Base-by-base conservation (phyloP, 208 protist genomes). In the Trypanosoma cruzi region DNA sequence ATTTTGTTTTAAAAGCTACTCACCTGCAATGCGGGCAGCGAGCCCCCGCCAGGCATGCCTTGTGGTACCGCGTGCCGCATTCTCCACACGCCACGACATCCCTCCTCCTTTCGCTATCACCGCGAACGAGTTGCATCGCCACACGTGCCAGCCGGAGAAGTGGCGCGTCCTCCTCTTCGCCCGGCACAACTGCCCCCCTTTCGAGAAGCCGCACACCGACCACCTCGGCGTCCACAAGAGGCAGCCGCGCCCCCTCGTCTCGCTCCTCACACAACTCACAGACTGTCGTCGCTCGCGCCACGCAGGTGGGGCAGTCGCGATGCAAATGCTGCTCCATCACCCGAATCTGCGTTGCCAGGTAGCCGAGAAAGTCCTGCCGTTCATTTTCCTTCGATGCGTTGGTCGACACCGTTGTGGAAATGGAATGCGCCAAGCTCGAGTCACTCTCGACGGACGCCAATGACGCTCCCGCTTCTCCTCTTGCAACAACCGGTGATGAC, bases 241-340 rank as follows among this genome's bases (percentile, higher is more conserved):
- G 62, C 24, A 57, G 29, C 36, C 62, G 44, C 26, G 62, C 62
- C 1, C 16, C 18, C 29, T 36, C 49, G 10, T 67, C 32, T 37
- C 62, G 48, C 4, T 10, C 54, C 0, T 44, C 56, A 55, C 65
- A 62, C 32, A 71, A 28, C 42, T 63, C 57, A 63, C 65, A 71
- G 31, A 71, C 56, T 22, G 28, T 46, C 20, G 53, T 62, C 13
- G 52, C 37, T 22, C 65, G 36, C 5, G 49, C 49, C 18, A 63
- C 24, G n/a, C 65, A 71, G 20, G 61, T 3, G 22, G 14, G 8
- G 46, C 65, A 71, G 50, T 71, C 53, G 32, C 40, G 31, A n/a
- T 44, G 3, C 1, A 71, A 22, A 40, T 71, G 65, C 28, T 61
- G n/a, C 34, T 62, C 65, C 65, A 71, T 49, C 2, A 14, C 18